Evolutionary conservation across 1,284 basidiomycete species (phyloP).

Genomic region (Dichomitus squalens): DNA sequence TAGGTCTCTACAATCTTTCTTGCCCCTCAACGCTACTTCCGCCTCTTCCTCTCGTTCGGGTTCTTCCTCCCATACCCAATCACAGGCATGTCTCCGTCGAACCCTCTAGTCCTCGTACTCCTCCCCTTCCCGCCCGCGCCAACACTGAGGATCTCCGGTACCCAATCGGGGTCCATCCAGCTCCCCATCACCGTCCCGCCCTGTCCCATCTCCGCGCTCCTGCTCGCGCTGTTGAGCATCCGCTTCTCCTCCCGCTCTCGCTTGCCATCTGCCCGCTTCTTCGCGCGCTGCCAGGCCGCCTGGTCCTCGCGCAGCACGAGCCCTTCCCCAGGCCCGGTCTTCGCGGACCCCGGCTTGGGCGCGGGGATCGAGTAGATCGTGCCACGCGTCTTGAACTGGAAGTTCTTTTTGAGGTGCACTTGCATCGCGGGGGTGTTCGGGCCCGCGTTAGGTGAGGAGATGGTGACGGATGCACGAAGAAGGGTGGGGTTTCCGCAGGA

Average conservation of each 20-base stretch:
- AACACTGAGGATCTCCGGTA: slow-evolving; percentile 82
- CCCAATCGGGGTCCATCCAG: slow-evolving; percentile 97
- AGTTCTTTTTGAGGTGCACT: slow-evolving; percentile 93
- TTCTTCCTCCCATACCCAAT: slow-evolving; percentile 88
- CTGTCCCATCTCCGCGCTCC: slow-evolving; percentile 50
- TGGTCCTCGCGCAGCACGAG: slow-evolving; percentile 92
- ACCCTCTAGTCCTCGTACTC: slow-evolving; percentile 48
- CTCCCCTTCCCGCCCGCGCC: slow-evolving; percentile 78
- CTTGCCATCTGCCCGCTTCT: slow-evolving; percentile 73
- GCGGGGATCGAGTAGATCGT: slow-evolving; percentile 93
- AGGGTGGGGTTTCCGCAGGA: slow-evolving; percentile 95
- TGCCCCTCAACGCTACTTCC: slow-evolving; percentile 42
- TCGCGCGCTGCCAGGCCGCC: slow-evolving; percentile 80
- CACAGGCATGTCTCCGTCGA: slow-evolving; percentile 72
- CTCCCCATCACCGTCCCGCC: slow-evolving; percentile 61
- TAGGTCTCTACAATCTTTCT: neutral
- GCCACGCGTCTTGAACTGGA: slow-evolving; percentile 92
- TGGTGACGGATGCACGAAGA: slow-evolving; percentile 88
- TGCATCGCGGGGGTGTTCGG: slow-evolving; percentile 67
- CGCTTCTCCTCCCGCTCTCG: slow-evolving; percentile 79
- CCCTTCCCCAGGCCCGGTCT: slow-evolving; percentile 78
- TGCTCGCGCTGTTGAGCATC: slow-evolving; percentile 66
- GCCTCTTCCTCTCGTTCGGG: slow-evolving; percentile 77
- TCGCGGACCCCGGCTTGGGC: slow-evolving; percentile 88
- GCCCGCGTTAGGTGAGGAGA: slow-evolving; percentile 66